These are phyloP conservation scores for Podospora pseudocomata DNA, from an alignment of 495 filamentous ascomycete species.

Conservation along the genomic window DNA sequence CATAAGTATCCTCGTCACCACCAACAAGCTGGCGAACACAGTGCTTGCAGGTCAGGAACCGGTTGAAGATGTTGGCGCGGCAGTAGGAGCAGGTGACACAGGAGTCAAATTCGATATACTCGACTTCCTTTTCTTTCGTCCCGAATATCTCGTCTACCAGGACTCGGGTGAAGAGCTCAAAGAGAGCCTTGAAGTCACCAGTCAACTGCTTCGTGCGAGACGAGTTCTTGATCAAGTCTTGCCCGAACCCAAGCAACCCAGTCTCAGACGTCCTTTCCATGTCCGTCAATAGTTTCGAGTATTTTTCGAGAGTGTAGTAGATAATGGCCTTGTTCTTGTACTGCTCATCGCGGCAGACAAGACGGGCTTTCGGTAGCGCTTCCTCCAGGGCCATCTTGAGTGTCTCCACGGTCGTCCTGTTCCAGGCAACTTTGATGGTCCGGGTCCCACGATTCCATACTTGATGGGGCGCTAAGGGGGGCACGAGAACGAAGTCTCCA, in stretches of 20 bases:
- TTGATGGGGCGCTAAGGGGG: conserved; percentile 94
- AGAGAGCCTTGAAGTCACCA: conserved; percentile 75
- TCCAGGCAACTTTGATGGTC: conserved; percentile 98
- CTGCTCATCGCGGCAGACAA: conserved; percentile 97
- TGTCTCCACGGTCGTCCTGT: conserved; percentile 90
- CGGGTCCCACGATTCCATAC: conserved; percentile 96
- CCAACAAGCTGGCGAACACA: conserved; percentile 59
- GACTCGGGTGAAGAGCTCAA: conserved; percentile 69
- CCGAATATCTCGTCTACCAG: conserved; percentile 82
- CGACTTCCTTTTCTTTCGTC: conserved; percentile 59
- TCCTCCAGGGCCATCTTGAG: conserved; percentile 79
- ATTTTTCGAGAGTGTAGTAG: conserved; percentile 76
- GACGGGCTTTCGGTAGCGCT: conserved; percentile 77
- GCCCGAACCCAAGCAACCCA: conserved; percentile 40
- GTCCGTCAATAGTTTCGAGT: conserved; percentile 60
- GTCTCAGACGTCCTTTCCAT: conserved; percentile 45
- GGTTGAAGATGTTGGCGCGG: conserved; percentile 93
- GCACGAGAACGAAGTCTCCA: conserved; percentile 94
- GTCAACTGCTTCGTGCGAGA: conserved; percentile 61
- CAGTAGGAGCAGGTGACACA: conserved; percentile 95
- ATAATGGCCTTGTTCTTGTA: conserved; percentile 98
- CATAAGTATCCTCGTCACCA: conserved; percentile 75
- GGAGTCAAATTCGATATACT: conserved; percentile 74
- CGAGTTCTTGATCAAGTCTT: conserved; percentile 47
- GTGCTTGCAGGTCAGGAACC: conserved; percentile 81